phyloP scores from a whole-genome alignment of 208 protist genomes.

The Chromosphaera perkinsii region DNA sequence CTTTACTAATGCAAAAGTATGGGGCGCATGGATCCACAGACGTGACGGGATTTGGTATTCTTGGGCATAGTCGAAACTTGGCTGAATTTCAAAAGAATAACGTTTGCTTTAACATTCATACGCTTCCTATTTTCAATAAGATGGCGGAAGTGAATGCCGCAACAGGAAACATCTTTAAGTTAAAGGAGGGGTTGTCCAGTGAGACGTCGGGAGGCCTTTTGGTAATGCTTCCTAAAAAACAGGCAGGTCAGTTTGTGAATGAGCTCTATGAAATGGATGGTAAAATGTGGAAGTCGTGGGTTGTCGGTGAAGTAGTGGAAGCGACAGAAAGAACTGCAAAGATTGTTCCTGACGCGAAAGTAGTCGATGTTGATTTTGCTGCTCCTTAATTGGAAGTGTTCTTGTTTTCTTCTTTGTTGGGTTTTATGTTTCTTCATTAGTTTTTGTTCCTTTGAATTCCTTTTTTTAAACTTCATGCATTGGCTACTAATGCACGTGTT shows the following conservation, averaged over 20 bases:
- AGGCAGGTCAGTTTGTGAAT: constrained; percentile 49
- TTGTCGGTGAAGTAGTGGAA: constrained; percentile 9
- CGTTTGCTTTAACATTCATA: constrained; percentile 66
- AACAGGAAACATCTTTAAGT: constrained; percentile 68
- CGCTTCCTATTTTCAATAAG: constrained; percentile 73
- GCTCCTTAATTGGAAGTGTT: too few relatives aligned
- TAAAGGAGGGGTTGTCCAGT: constrained; percentile 76
- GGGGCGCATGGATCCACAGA: constrained; percentile 83
- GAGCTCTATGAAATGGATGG: constrained; percentile 17
- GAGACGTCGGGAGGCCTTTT: constrained; percentile 89
- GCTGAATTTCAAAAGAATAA: constrained; percentile 63
- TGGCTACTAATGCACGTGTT: too few relatives aligned
- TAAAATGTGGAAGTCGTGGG: constrained; percentile 11
- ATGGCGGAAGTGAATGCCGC: constrained; percentile 69
- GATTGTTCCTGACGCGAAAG: too few relatives aligned
- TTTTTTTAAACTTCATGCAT: too few relatives aligned
- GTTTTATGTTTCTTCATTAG: too few relatives aligned
- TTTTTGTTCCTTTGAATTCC: too few relatives aligned
- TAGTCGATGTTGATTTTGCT: too few relatives aligned
- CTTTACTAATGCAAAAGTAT: constrained; percentile 73
- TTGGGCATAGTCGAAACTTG: constrained; percentile 85
- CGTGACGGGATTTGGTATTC: constrained; percentile 89
- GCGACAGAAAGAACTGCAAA: too few relatives aligned
- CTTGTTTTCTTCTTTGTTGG: too few relatives aligned
- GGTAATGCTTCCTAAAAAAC: constrained; percentile 61